Evolutionary conservation across 768 basidiomycete species (phyloP), one percentile per base, ranked within the genome.

Genomic region (Coprinellus micaceus): DNA sequence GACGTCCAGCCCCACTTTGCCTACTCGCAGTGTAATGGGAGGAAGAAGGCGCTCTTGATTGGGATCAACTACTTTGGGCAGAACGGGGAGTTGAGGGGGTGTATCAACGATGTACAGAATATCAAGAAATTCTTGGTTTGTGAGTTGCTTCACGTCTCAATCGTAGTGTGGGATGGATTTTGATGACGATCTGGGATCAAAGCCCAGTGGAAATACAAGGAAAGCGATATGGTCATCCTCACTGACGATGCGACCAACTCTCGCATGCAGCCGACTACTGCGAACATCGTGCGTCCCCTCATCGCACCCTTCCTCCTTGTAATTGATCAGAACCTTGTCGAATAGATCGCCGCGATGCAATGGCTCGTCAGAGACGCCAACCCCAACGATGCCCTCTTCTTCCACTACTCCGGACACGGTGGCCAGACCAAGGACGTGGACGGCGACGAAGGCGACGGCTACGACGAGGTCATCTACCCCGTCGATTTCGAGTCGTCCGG

Each of bases 331-430:
- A 26, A 10, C 39, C 57, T 58, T 54, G 28, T 19, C 46, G 15
- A 41, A 12, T 59, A 89, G 84, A 64, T 92, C 19, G 71, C 78
- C 44, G 94, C 89, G 4, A 95, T 96, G 91, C 78, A 84, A 57
- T 98, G 94, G 95, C 84, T 99, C n/a, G 91, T 94, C 17, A 72
- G 70, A 15, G 87, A 79, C 59, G 94, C 95, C 12, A 73, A 74
- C 17, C 84, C 91, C 1, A 87, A 94, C 60, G 93, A 96, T 63
- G 86, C 94, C 2, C 74, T 95, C 29, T 94, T 94, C 77, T 90
- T 95, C 79, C 94, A 94, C 61, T 95, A 92, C 69, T 96, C 94
- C 4, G 95, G 95, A 13, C 96, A 98, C 61, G 96, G 96, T 36
- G 94, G 93, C 13, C 94, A 94, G 71, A 88, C 88, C 0, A 79